phyloP scores from a whole-genome alignment of 352 stramenopile genomes.

The Phytophthora pistaciae region DNA sequence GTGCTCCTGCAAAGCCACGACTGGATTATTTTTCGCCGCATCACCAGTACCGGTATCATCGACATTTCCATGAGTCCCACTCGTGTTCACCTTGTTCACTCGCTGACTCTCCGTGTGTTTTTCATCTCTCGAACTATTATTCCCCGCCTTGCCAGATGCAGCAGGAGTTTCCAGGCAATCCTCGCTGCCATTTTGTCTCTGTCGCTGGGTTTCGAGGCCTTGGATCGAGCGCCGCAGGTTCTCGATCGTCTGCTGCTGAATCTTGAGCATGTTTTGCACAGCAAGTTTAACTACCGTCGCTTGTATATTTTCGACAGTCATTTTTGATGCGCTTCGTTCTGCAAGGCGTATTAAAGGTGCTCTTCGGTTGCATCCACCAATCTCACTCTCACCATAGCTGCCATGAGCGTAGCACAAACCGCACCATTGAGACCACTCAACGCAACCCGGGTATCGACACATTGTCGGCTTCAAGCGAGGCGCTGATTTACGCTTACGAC shows the following conservation, averaged over 20 bases:
- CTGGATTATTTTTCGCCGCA: background rate
- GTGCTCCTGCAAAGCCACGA: background rate
- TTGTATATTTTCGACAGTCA: slow-evolving; percentile 4
- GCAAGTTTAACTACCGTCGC: background rate
- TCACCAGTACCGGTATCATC: background rate
- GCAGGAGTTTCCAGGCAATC: background rate
- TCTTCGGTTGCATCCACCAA: slow-evolving; percentile 11
- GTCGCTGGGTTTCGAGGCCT: background rate
- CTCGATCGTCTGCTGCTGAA: background rate
- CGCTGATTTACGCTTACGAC: background rate
- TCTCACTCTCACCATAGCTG: slow-evolving; percentile 10
- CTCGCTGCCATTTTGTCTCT: background rate
- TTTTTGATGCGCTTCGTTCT: slow-evolving; percentile 3
- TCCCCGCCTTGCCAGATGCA: background rate
- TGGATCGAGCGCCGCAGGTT: background rate
- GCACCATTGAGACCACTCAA: background rate
- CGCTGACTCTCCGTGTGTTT: background rate
- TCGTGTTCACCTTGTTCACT: background rate
- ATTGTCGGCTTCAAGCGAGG: background rate
- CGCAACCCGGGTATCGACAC: slow-evolving; percentile 11
- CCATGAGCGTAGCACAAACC: slow-evolving; percentile 20
- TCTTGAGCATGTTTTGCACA: background rate
- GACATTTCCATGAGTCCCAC: background rate
- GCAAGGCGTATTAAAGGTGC: background rate
- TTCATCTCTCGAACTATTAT: background rate